Percentiles rank a stretch among this genome's conserved stretches.
Conservation (phyloP, 495 filamentous ascomycete species). For the Aspergillus wentii region DNA sequence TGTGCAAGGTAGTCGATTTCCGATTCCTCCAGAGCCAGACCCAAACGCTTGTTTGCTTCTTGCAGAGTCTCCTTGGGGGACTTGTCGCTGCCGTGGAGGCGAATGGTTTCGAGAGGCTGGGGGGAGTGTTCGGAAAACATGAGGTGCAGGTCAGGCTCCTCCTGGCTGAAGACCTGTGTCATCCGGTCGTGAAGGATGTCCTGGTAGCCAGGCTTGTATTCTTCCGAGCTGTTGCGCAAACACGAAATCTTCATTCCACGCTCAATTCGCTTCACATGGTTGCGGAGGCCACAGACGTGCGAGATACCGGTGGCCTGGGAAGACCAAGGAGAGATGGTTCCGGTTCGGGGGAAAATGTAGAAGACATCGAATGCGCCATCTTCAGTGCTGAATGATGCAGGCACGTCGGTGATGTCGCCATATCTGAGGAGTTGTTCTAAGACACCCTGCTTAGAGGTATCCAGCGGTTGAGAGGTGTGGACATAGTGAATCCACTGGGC, state of each 20-base stretch:
- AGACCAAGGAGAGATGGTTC: constrained; percentile 94
- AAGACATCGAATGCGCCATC: constrained; percentile 46
- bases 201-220: constrained; percentile 51
- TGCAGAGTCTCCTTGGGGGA: constrained; percentile 67
- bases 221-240: constrained; percentile 31
- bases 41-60: constrained; percentile 74
- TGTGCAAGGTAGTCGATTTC: constrained; percentile 93
- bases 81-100: constrained; percentile 56
- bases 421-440: constrained; percentile 60
- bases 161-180: constrained; percentile 70
- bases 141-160: constrained; percentile 58
- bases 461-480: constrained; percentile 35
- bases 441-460: constrained; percentile 37
- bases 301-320: constrained; percentile 93
- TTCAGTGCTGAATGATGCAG: constrained; percentile 36
- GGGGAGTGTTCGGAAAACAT: constrained; percentile 80
- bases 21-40: constrained; percentile 78
- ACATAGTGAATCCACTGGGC: constrained; percentile 66
- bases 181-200: constrained; percentile 86
- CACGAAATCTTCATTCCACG: constrained; percentile 69
- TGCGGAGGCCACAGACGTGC: constrained; percentile 78
- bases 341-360: constrained; percentile 71
- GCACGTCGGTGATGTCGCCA: constrained; percentile 49
- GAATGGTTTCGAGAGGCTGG: constrained; percentile 64
- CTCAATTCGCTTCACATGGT: constrained; percentile 77